Percentiles rank a stretch among this genome's conserved stretches.
These are phyloP conservation scores for Zopfia rhizophila DNA, from an alignment of 2,329 filamentous ascomycete genomes.

Conservation along the genomic window DNA sequence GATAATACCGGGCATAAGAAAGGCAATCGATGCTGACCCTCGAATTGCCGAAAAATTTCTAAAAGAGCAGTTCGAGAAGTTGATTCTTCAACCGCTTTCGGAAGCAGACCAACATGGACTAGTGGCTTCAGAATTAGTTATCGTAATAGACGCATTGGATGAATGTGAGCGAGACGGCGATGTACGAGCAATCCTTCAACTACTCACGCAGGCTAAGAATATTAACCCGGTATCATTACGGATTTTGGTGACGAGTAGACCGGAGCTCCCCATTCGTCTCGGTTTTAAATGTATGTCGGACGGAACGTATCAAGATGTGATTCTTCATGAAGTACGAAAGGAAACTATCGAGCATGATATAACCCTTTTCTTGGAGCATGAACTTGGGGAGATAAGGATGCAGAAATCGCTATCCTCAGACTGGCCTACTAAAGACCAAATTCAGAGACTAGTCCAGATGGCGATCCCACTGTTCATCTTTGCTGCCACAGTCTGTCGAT, in stretches of 20 bases:
- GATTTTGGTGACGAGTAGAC: conserved; percentile 13
- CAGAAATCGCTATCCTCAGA: not conserved
- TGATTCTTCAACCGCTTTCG: conserved; percentile 8
- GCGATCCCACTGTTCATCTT: conserved; percentile 43
- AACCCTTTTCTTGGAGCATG: conserved; percentile 17
- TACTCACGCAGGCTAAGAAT: conserved; percentile 9
- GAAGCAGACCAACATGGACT: not conserved
- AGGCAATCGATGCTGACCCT: not conserved
- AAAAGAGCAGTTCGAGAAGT: conserved; percentile 8
- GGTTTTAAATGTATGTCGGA: conserved; percentile 10
- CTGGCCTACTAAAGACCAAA: conserved; percentile 29
- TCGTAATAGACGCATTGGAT: conserved; percentile 20
- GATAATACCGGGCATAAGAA: not conserved
- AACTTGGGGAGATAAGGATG: conserved; percentile 6
- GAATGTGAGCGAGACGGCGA: conserved; percentile 16
- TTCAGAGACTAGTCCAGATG: conserved; percentile 31
- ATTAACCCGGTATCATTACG: conserved; percentile 12
- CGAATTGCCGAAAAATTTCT: not conserved
- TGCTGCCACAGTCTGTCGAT: conserved; percentile 25
- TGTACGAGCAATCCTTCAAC: conserved; percentile 8
- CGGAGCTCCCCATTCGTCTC: conserved; percentile 16
- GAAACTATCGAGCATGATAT: conserved; percentile 11
- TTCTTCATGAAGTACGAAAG: conserved; percentile 9
- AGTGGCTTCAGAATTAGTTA: not conserved
- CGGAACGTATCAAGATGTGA: conserved; percentile 9